phyloP scores from a whole-genome alignment of 768 basidiomycete species.

The Rhizopogon roseolus region DNA sequence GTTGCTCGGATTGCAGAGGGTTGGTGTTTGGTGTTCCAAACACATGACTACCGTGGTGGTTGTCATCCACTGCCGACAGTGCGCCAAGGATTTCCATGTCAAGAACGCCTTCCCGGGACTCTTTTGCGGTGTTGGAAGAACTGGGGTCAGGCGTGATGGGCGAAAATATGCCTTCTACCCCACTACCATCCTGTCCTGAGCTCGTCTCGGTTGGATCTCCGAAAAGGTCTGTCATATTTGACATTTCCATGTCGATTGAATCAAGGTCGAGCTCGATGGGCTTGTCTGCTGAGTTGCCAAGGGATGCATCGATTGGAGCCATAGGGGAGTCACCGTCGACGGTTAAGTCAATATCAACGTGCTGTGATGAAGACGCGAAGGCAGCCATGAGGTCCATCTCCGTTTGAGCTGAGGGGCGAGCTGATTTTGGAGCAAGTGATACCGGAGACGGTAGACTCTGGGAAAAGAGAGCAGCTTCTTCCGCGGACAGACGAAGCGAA shows the following conservation, averaged over 20 bases:
- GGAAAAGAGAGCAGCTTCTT: constrained; percentile 53
- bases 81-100: constrained; percentile 34
- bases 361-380: constrained; percentile 37
- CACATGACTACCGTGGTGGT: constrained; percentile 11
- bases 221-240: constrained; percentile 45
- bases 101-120: constrained; percentile 13
- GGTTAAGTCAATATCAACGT: constrained; percentile 58
- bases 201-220: constrained; percentile 39
- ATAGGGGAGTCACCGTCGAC: constrained; percentile 31
- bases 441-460: constrained; percentile 70
- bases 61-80: constrained; percentile 18
- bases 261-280: constrained; percentile 81
- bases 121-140: constrained; percentile 15
- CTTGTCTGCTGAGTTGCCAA: constrained; percentile 70
- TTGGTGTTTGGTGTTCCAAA: constrained; percentile 14
- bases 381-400: constrained; percentile 65
- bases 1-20: constrained; percentile 12
- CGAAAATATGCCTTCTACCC: constrained; percentile 49
- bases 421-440: constrained; percentile 76
- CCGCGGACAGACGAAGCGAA: constrained; percentile 58
- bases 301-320: constrained; percentile 23
- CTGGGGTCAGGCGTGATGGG: constrained; percentile 30
- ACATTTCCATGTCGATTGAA: constrained; percentile 59
- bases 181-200: constrained; percentile 28
- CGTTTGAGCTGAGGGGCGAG: constrained; percentile 52